Conservation (phyloP, 2,329 filamentous ascomycete species). For the Calonectria honghensis region DNA sequence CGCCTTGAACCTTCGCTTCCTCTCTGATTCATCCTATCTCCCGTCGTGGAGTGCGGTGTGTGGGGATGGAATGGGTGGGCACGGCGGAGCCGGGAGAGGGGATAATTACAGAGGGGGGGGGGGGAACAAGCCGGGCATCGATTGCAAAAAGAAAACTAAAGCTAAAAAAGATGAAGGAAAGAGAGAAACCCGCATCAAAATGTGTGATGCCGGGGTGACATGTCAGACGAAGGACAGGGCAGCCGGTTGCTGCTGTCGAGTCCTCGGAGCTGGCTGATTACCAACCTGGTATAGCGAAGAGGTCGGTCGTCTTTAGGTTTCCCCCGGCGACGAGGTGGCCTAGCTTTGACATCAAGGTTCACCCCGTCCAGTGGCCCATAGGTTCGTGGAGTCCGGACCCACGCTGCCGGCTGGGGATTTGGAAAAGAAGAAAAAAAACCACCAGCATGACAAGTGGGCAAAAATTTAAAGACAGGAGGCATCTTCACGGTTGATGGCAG, state of each 20-base stretch:
- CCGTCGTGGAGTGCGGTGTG: conserved; percentile 25
- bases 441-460: conserved; percentile 28
- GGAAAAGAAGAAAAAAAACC: conserved; percentile 24
- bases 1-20: conserved; percentile 25
- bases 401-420: conserved; percentile 41
- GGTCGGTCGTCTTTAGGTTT: conserved; percentile 40
- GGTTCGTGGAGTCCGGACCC: conserved; percentile 42
- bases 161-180: conserved; percentile 23
- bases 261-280: conserved; percentile 37
- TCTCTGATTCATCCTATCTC: conserved; percentile 25
- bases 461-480: conserved; percentile 15
- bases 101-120: conserved; percentile 25
- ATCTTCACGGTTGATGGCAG: conserved; percentile 19
- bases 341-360: conserved; percentile 44
- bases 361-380: conserved; percentile 42
- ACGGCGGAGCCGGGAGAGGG: conserved; percentile 36
- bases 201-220: conserved; percentile 37
- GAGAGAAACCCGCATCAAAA: conserved; percentile 39
- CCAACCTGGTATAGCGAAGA: conserved; percentile 41
- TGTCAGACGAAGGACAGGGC: conserved; percentile 39
- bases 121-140: conserved; percentile 34
- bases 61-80: conserved; percentile 36
- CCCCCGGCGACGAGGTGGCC: conserved; percentile 35
- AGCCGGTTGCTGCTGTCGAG: conserved; percentile 28
- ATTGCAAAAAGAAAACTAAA: conserved; percentile 33